Evolutionary conservation across 371 early-diverging fungal genomes (phyloP).

Genomic region (Capillidium rhysosporum): DNA sequence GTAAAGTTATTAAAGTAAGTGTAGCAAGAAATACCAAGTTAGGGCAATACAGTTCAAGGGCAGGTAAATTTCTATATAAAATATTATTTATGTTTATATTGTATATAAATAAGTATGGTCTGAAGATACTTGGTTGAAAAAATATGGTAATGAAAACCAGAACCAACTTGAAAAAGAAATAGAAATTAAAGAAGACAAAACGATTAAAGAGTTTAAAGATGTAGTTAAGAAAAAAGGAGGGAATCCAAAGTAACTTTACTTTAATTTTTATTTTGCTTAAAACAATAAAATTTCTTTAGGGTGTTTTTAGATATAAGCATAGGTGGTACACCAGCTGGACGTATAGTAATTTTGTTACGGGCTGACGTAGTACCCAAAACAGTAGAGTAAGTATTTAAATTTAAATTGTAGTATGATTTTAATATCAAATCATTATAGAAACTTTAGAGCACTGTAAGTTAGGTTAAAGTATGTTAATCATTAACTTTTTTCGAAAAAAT

Average conservation of each 20-base stretch:
- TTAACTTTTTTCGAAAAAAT: not conserved
- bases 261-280: not conserved
- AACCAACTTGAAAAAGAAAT: not conserved
- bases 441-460: conserved; percentile 59
- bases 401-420: not conserved
- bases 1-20: conserved; percentile 72
- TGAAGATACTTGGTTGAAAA: conserved; percentile 12
- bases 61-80: conserved; percentile 18
- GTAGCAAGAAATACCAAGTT: conserved; percentile 51
- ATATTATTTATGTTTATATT: not conserved
- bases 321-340: conserved; percentile 50
- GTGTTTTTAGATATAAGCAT: conserved; percentile 61
- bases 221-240: not conserved
- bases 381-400: conserved; percentile 30
- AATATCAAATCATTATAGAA: conserved; percentile 16
- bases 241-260: conserved; percentile 4
- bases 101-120: conserved; percentile 8
- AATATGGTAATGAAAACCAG: conserved; percentile 1
- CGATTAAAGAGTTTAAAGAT: not conserved
- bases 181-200: not conserved
- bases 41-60: conserved; percentile 31
- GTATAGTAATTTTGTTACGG: conserved; percentile 72
- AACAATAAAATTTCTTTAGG: not conserved
- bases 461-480: not conserved
- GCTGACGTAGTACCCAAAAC: conserved; percentile 86